phyloP scores from a whole-genome alignment of 176 grass and related monocot genomes.

The Panicum miliaceum region DNA sequence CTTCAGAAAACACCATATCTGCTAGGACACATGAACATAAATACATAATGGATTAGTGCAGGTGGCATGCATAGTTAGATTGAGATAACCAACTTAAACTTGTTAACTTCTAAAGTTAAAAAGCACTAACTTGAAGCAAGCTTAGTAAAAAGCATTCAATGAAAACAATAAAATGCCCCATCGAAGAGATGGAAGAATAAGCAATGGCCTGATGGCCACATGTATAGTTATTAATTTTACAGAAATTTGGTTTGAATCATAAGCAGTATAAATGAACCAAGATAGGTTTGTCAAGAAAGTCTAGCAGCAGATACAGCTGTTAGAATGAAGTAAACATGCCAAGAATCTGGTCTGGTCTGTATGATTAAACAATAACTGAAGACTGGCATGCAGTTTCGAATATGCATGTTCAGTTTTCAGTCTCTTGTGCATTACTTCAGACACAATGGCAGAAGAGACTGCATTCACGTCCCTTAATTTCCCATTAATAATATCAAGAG shows the following conservation, averaged over 20 bases:
- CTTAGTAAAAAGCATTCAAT: not conserved
- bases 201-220: not conserved
- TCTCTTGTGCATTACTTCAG: not conserved
- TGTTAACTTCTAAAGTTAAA: not conserved
- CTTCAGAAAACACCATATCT: not conserved
- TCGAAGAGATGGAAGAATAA: not conserved
- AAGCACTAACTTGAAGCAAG: slow-evolving; percentile 5
- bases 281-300: not conserved
- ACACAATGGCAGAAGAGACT: not conserved
- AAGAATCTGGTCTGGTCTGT: not conserved
- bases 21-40: slow-evolving; percentile 6
- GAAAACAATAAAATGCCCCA: not conserved
- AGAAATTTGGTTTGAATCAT: not conserved
- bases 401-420: not conserved
- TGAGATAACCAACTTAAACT: slow-evolving; percentile 3
- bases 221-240: not conserved
- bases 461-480: not conserved
- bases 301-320: not conserved
- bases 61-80: slow-evolving; percentile 7
- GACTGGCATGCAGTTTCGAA: not conserved
- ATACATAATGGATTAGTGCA: slow-evolving; percentile 2
- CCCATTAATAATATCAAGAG: not conserved
- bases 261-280: not conserved
- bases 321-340: not conserved
- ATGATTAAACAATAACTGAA: not conserved